These are phyloP conservation scores for Lasiodiplodia sp. DNA, from an alignment of 2,329 filamentous ascomycete species.

Conservation along the genomic window DNA sequence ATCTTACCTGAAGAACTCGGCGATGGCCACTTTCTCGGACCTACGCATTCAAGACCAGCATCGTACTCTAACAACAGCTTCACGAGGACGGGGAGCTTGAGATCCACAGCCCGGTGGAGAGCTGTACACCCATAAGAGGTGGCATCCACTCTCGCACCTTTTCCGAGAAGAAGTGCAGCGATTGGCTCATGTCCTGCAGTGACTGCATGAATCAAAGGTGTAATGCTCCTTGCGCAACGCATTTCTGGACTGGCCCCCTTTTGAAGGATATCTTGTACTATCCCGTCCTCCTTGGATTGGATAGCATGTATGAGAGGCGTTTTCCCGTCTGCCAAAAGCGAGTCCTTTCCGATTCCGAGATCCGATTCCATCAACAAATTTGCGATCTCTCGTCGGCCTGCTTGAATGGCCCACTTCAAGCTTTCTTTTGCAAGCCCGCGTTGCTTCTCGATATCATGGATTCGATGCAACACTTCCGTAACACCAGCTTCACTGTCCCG, in stretches of 20 bases:
- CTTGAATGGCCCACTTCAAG: slow-evolving; percentile 19
- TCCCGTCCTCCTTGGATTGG: slow-evolving; percentile 18
- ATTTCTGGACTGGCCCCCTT: slow-evolving; percentile 18
- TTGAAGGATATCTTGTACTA: slow-evolving; percentile 23
- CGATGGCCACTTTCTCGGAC: slow-evolving; percentile 24
- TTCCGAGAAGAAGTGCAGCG: slow-evolving; percentile 13
- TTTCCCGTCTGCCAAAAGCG: slow-evolving; percentile 12
- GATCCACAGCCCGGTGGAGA: slow-evolving; percentile 19
- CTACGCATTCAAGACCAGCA: slow-evolving; percentile 9
- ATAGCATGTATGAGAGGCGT: slow-evolving; percentile 26
- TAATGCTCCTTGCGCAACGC: slow-evolving; percentile 20
- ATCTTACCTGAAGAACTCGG: slow-evolving; percentile 9
- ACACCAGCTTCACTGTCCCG: slow-evolving; percentile 20
- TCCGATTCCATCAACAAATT: slow-evolving; percentile 10
- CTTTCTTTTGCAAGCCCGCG: slow-evolving; percentile 17
- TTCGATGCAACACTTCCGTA: slow-evolving; percentile 7
- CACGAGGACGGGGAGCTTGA: not conserved
- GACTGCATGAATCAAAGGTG: slow-evolving; percentile 23
- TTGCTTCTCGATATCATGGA: slow-evolving; percentile 16
- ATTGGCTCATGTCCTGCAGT: slow-evolving; percentile 13
- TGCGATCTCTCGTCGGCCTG: slow-evolving; percentile 1
- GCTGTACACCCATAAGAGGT: slow-evolving; percentile 13
- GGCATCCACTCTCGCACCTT: slow-evolving; percentile 20
- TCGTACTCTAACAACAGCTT: slow-evolving; percentile 22
- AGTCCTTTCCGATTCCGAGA: slow-evolving; percentile 21